phyloP scores from a whole-genome alignment of 495 filamentous ascomycete genomes.

The Daldinia childiae region DNA sequence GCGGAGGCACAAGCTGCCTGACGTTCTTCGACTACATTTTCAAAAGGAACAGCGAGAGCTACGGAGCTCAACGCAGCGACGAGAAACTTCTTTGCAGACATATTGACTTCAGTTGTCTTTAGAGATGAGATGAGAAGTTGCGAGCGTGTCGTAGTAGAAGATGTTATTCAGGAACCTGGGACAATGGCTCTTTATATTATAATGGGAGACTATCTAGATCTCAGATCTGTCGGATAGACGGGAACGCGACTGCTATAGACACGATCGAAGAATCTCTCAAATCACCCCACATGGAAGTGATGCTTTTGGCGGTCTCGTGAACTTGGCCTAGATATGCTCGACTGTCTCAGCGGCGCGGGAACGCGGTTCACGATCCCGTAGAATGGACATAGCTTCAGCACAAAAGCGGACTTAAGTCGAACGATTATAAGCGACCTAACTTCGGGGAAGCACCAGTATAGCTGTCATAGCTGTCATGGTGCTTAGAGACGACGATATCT shows the following conservation, averaged over 20 bases:
- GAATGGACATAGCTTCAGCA: no score
- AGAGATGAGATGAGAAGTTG: not conserved
- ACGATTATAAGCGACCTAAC: no score
- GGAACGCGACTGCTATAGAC: not conserved
- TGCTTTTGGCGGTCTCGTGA: no score
- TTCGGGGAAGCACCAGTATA: no score
- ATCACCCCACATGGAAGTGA: no score
- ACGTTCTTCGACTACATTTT: not conserved
- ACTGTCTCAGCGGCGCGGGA: no score
- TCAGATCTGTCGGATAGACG: not conserved
- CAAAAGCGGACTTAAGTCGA: no score
- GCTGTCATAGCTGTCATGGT: no score
- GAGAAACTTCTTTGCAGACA: not conserved
- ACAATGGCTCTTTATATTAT: not conserved
- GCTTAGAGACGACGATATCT: conserved; percentile 17
- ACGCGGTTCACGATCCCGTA: no score
- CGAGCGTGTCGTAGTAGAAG: not conserved
- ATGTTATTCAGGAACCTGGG: not conserved
- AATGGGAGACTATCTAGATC: not conserved
- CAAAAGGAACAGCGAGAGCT: not conserved
- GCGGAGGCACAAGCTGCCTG: not conserved
- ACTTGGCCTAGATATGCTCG: no score
- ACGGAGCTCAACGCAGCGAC: not conserved
- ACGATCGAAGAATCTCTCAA: no score
- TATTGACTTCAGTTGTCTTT: not conserved